A percentile compares a stretch with the other conserved stretches of the same genome.
Evolutionary conservation across 208 protist genomes (phyloP).

Genomic region (Endotrypanum monterogeii): DNA sequence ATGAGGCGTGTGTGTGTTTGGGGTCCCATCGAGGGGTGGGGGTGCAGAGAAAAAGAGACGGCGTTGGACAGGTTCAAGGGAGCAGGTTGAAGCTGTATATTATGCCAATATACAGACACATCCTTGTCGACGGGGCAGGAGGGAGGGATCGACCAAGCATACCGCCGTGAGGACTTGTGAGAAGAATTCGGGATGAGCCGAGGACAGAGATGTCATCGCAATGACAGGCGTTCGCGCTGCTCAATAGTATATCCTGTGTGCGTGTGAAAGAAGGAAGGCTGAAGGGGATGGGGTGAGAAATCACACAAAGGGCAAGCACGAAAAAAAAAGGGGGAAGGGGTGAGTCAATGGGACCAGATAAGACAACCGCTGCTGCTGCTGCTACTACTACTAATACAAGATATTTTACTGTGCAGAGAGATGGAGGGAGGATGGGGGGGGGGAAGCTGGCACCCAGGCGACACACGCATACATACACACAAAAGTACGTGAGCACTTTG

Average conservation of each 20-base stretch:
- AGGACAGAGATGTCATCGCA: not conserved
- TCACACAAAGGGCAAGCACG: not conserved
- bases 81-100: not conserved
- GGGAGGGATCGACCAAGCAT: too few relatives aligned
- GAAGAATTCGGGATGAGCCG: too few relatives aligned
- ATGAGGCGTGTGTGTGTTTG: constrained; percentile 1
- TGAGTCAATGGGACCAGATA: not conserved
- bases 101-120: too few relatives aligned
- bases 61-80: too few relatives aligned
- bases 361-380: constrained; percentile 5
- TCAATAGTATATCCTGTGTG: too few relatives aligned
- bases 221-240: too few relatives aligned
- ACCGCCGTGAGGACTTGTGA: too few relatives aligned
- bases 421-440: not conserved
- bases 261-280: too few relatives aligned
- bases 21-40: too few relatives aligned
- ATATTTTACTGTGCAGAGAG: not conserved
- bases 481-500: not conserved
- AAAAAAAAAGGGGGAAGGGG: not conserved
- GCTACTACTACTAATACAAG: constrained; percentile 4
- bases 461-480: not conserved
- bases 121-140: too few relatives aligned
- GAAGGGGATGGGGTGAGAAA: too few relatives aligned
- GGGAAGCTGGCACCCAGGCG: not conserved
- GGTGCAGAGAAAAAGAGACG: too few relatives aligned